Base-by-base conservation (phyloP, 106 monocot genomes). In the Dendrobium nobile region DNA sequence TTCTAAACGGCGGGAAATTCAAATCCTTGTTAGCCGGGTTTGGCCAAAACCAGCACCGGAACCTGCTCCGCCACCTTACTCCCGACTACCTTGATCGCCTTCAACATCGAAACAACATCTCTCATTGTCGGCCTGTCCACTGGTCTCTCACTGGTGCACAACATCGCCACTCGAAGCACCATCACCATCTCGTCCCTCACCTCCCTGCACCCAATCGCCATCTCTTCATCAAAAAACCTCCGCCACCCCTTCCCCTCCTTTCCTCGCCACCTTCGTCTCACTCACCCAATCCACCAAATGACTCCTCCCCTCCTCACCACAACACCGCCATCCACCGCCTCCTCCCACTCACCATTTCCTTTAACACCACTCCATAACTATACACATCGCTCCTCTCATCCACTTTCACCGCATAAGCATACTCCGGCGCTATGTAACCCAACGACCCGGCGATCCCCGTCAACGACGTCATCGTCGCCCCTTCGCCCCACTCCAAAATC, bases 341-440 rank as follows among this genome's bases (percentile, higher is more conserved):
- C 79, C 90, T 78, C 55, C 96, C 96, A 47, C 74, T 96, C 78
- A 94, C 82, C 40, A 96, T 88, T 89, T 96, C 96, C 87, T 90
- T 80, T 75, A 96, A 77, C 79, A 96, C 91, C 56, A 96, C 95
- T 4, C 95, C 95, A 81, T 77, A 96, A 82, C 95, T 96, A 68
- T 96, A 96, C 33, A 96, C 75, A 73, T 96, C 95, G 80, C 95
- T 91, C 85, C 85, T 93, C 92, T 96, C 93, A 75, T 96, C 91
- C 44, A 96, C 96, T 78, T 84, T 87, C 73, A 94, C 81, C 10
- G 93, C 90, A 85, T 94, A 96, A 6, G 96, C 93, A 54, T 96
- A 96, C 80, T 96, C 96, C 89, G 96, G 96, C 27, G 96, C 96
- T 33, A 96, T 96, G 86, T 96, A 96, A 81, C 96, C 93, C 75